phyloP scores from a whole-genome alignment of 495 filamentous ascomycete species.

The Penicillium cinerascens region DNA sequence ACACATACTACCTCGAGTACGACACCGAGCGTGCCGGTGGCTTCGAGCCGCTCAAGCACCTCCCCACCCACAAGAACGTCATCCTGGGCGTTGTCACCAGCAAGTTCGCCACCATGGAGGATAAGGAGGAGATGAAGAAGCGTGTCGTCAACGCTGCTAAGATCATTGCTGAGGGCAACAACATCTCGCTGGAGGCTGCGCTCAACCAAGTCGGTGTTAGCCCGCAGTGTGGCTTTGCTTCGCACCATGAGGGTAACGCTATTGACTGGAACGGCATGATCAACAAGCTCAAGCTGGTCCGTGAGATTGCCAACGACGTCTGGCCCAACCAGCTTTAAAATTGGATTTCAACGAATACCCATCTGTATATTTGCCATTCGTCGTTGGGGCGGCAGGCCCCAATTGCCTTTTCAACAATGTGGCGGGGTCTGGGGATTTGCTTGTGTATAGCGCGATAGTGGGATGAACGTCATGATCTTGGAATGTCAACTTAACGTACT shows the following conservation, averaged over 20 bases:
- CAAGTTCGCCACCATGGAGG: slow-evolving; percentile 70
- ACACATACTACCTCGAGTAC: slow-evolving; percentile 83
- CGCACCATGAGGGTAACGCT: slow-evolving; percentile 64
- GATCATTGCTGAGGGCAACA: slow-evolving; percentile 66
- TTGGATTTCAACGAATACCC: slow-evolving; percentile 13
- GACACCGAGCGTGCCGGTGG: slow-evolving; percentile 72
- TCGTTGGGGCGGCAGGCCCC: slow-evolving; percentile 5
- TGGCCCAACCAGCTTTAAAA: slow-evolving; percentile 60
- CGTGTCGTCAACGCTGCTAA: slow-evolving; percentile 65
- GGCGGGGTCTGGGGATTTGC: slow-evolving; percentile 5
- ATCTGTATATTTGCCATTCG: slow-evolving; percentile 13
- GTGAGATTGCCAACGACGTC: slow-evolving; percentile 67
- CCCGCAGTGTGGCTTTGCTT: slow-evolving; percentile 80
- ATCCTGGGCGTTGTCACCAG: slow-evolving; percentile 72
- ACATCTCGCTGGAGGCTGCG: slow-evolving; percentile 59
- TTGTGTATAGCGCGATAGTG: slow-evolving; percentile 13
- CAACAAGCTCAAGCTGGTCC: slow-evolving; percentile 63
- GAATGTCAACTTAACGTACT: slow-evolving; percentile 19
- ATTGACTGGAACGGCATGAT: slow-evolving; percentile 65
- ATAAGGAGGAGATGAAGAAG: slow-evolving; percentile 68
- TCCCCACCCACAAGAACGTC: slow-evolving; percentile 71
- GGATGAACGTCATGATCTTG: slow-evolving; percentile 14
- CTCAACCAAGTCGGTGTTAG: slow-evolving; percentile 66
- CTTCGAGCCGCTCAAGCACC: slow-evolving; percentile 70
- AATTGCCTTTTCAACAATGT: slow-evolving; percentile 21